Evolutionary conservation across 2,329 filamentous ascomycete species (phyloP), one percentile per base, ranked within the genome.

Genomic region (Diaporthe citri): DNA sequence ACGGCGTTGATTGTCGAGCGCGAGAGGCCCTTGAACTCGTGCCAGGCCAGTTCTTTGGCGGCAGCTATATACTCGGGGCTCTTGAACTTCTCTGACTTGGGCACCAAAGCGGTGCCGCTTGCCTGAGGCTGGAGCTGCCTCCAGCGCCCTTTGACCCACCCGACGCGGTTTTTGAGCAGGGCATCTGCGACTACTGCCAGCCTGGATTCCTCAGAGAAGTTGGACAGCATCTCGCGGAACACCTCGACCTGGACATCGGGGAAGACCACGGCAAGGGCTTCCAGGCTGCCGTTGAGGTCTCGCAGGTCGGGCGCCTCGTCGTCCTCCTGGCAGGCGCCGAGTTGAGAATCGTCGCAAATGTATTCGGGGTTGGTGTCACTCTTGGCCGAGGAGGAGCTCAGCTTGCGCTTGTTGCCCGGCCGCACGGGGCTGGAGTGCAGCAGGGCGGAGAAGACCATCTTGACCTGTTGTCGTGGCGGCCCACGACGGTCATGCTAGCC

Each of bases 181-280:
- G 92, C 90, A 81, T 97, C 94, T 17, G 94, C 94, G 39, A 96
- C 92, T 66, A 97, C 88, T 57, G 94, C 92, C 34, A 96, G 85
- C 77, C 94, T 88, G 76, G 94, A 96, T 82, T 96, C 93, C 79
- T 92, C 91, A 79, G 93, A 93, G 81, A 96, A 93, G 80, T 88
- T 93, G 52, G 88, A 85, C 66, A 97, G 90, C 90, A 97, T 94
- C 85, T 96, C 94, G 59, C 94, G 90, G 81, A 97, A 95, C 25
- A 96, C 94, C 78, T 96, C 93, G 75, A 94, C 88, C 82, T 95
- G 93, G n/a, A 96, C 87, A 82, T 96, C 91, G 39, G 94, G 94
- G 78, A 97, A 97, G 12, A 96, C 88, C 64, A 90, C 90, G 31
- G 91, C 90, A 57, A 97, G 89, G 17, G 89, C 90, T 76, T 90